Conservation (phyloP, 257 asterid species). For the Solanum boliviense region DNA sequence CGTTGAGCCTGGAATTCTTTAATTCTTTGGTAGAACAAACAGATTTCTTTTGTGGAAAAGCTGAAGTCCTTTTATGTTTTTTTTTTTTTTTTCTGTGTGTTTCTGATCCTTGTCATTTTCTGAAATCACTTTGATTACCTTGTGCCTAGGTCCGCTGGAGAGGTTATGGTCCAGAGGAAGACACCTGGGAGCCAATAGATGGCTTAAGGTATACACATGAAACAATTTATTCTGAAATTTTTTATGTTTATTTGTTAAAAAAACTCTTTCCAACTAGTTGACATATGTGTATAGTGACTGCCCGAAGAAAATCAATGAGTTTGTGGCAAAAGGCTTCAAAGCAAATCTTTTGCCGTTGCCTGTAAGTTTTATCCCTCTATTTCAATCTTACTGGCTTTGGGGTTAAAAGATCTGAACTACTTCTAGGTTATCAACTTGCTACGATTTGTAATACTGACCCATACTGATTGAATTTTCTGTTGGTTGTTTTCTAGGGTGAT, state of each 20-base stretch:
- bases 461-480: background rate
- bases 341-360: slow-evolving; percentile 26
- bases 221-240: background rate
- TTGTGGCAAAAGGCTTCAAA: slow-evolving; percentile 18
- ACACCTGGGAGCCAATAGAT: slow-evolving; percentile 43
- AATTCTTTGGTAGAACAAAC: background rate
- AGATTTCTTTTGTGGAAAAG: background rate
- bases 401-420: background rate
- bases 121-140: background rate
- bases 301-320: slow-evolving; percentile 21
- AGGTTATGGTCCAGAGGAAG: slow-evolving; percentile 25
- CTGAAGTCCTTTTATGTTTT: background rate
- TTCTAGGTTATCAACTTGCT: background rate
- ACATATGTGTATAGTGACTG: slow-evolving; percentile 12
- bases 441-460: background rate
- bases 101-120: background rate
- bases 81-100: background rate
- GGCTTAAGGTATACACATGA: slow-evolving; percentile 21
- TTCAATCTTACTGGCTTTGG: background rate
- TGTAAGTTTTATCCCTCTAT: slow-evolving; percentile 15
- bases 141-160: slow-evolving; percentile 29
- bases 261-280: background rate
- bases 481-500: slow-evolving; percentile 17
- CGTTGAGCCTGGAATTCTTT: background rate
- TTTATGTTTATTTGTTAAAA: background rate